Percentiles rank a stretch among this genome's conserved stretches.
Evolutionary conservation across 2,329 filamentous ascomycete genomes (phyloP).

Genomic region (Xylariaceae sp.): DNA sequence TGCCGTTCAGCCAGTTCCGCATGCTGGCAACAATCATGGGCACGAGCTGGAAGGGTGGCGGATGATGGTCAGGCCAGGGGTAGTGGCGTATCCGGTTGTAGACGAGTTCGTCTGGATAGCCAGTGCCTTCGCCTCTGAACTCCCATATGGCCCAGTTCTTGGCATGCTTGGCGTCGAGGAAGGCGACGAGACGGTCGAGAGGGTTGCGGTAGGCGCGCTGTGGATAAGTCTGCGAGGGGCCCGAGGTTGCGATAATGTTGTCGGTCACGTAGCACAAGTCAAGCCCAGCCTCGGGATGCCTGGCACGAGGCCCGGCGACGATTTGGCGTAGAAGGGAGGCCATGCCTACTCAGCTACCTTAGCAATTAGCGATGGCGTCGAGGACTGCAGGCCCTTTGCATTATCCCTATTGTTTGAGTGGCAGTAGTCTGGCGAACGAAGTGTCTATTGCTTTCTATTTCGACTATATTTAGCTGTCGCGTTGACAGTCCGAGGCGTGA

Average conservation of each 20-base stretch:
- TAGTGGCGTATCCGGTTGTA: conserved; percentile 84
- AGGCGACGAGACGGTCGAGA: conserved; percentile 78
- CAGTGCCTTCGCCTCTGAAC: conserved; percentile 92
- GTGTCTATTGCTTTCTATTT: too few relatives aligned
- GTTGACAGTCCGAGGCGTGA: too few relatives aligned
- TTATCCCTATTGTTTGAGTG: too few relatives aligned
- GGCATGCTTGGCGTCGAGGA: conserved; percentile 80
- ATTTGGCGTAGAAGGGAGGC: conserved; percentile 82
- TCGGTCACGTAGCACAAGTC: conserved; percentile 96
- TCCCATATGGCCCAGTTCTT: conserved; percentile 94
- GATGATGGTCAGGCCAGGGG: conserved; percentile 96
- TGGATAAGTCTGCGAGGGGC: conserved; percentile 84
- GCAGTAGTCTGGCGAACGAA: too few relatives aligned
- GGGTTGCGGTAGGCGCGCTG: conserved; percentile 93
- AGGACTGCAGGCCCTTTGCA: too few relatives aligned
- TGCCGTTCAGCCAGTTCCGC: conserved; percentile 74
- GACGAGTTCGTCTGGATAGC: conserved; percentile 87
- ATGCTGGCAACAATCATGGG: conserved; percentile 89
- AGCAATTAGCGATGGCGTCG: too few relatives aligned
- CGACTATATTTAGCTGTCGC: too few relatives aligned
- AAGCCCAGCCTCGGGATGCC: conserved; percentile 81
- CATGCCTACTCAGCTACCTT: conserved; percentile 42
- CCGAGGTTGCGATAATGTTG: conserved; percentile 70
- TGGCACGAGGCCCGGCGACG: conserved; percentile 78
- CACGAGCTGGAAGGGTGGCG: conserved; percentile 84